Evolutionary conservation across 2,329 filamentous ascomycete species (phyloP), one percentile per base, ranked within the genome.

Genomic region (Zopfia rhizophila): DNA sequence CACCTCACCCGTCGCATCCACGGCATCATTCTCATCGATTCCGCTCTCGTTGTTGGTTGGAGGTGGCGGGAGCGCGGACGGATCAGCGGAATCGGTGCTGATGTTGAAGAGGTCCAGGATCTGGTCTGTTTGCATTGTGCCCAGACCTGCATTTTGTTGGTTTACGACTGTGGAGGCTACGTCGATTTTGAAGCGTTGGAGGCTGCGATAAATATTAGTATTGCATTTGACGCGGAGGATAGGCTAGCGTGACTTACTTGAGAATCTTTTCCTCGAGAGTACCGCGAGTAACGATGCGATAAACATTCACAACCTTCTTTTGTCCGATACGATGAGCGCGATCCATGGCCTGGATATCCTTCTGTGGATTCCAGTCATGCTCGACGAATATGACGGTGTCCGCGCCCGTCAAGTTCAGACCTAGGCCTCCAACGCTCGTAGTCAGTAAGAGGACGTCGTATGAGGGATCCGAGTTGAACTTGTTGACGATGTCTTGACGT

Each of bases 221-320:
- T 23, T 24, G 5, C 25, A 18, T 17, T 22, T 19, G 12, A 31
- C 21, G 14, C n/a, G n/a, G 8, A 22, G 25, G 4, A 16, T 11
- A 16, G 25, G 24, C n/a, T 10, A 31, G n/a, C 14, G 32, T 14
- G 25, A 78, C 81, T 66, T 79, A 86, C 83, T 82, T 88, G 65
- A 99, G 78, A 66, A 99, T 99, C 83, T 99, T 99, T 79, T 99
- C 94, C 73, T 99, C 94, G 36, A 99, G 77, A 2, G 95, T 99
- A 53, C 94, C 94, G 58, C 94, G 84, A 5, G 94, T 99, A 63
- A 99, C 94, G 56, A 99, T 82, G 17, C 94, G 91, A 74, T 99
- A 99, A 12, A 99, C 94, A 66, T 99, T 99, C 60, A 99, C 94
- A 25, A 97, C 94, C 82, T 97, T 99, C 85, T 99, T 99, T 78